phyloP scores from a whole-genome alignment of 2,329 filamentous ascomycete species.

The Penicillium palitans region DNA sequence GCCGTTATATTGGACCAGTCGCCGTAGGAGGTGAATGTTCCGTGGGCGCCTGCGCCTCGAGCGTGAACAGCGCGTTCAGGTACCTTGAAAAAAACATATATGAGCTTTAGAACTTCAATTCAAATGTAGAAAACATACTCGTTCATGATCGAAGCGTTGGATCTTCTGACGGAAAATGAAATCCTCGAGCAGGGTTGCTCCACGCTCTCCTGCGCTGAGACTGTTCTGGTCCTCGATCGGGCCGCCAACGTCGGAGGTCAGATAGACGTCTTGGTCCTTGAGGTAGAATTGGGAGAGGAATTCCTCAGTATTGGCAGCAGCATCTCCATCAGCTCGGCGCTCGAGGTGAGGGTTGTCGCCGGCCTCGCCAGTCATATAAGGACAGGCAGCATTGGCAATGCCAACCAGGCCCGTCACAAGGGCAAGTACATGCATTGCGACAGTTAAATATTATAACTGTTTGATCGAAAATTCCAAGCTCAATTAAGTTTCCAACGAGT shows the following conservation, averaged over 20 bases:
- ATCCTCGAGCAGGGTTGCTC: slow-evolving; percentile 69
- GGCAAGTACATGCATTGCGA: slow-evolving; percentile 29
- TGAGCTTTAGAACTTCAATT: not conserved
- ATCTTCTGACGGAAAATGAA: slow-evolving; percentile 73
- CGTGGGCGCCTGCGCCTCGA: slow-evolving; percentile 66
- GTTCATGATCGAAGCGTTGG: slow-evolving; percentile 68
- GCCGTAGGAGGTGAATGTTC: slow-evolving; percentile 67
- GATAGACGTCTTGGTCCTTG: slow-evolving; percentile 56
- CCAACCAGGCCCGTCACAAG: slow-evolving; percentile 33
- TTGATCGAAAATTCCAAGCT: not conserved
- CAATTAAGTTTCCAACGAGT: not conserved
- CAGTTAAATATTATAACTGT: not conserved
- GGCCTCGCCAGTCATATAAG: slow-evolving; percentile 42
- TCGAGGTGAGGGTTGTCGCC: slow-evolving; percentile 13
- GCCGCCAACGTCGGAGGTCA: slow-evolving; percentile 68
- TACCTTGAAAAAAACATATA: slow-evolving; percentile 40
- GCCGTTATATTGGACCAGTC: slow-evolving; percentile 68
- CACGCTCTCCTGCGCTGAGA: slow-evolving; percentile 65
- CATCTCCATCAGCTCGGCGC: slow-evolving; percentile 30
- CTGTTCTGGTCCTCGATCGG: slow-evolving; percentile 68
- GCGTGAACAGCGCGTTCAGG: slow-evolving; percentile 70
- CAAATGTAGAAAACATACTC: slow-evolving; percentile 47
- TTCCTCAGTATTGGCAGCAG: slow-evolving; percentile 36
- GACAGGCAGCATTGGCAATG: slow-evolving; percentile 42
- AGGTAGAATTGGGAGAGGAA: slow-evolving; percentile 48